These are phyloP conservation scores for Lolium multiflorum DNA, from an alignment of 176 grass and related monocot species.

Conservation along the genomic window DNA sequence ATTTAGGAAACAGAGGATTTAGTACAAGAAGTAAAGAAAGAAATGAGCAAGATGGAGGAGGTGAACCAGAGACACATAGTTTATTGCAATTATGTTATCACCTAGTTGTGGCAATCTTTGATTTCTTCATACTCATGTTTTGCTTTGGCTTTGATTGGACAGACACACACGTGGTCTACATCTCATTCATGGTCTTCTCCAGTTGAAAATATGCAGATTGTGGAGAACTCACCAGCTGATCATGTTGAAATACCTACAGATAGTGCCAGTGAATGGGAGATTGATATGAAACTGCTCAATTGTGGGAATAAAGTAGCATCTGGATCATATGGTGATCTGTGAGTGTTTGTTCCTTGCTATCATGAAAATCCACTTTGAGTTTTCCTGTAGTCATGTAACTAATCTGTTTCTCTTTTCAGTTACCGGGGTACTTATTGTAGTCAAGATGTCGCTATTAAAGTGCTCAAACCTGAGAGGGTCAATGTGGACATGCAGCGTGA, in stretches of 20 bases:
- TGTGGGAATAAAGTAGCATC: constrained; percentile 95
- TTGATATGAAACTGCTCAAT: constrained; percentile 79
- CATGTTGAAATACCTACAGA: constrained; percentile 88
- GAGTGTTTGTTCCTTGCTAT: constrained; percentile 50
- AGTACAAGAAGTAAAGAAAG: constrained; percentile 72
- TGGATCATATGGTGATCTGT: constrained; percentile 95
- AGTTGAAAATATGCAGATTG: constrained; percentile 70
- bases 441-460: constrained; percentile 99
- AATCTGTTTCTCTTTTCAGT: constrained; percentile 51
- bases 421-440: constrained; percentile 86
- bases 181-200: constrained; percentile 73
- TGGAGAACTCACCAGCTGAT: constrained; percentile 48
- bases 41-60: constrained; percentile 80
- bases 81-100: neutral
- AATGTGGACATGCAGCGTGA: constrained; percentile 90
- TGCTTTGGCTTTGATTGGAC: constrained; percentile 54
- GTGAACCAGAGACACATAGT: constrained; percentile 29
- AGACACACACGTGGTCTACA: constrained; percentile 70
- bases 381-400: constrained; percentile 11
- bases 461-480: constrained; percentile 89
- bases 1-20: constrained; percentile 84
- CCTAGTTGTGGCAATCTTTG: constrained; percentile 18
- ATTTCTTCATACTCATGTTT: constrained; percentile 48
- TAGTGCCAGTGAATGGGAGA: constrained; percentile 95
- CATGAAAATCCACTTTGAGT: constrained; percentile 26